phyloP scores from a whole-genome alignment of 257 asterid genomes.

The Cordia subcordata region DNA sequence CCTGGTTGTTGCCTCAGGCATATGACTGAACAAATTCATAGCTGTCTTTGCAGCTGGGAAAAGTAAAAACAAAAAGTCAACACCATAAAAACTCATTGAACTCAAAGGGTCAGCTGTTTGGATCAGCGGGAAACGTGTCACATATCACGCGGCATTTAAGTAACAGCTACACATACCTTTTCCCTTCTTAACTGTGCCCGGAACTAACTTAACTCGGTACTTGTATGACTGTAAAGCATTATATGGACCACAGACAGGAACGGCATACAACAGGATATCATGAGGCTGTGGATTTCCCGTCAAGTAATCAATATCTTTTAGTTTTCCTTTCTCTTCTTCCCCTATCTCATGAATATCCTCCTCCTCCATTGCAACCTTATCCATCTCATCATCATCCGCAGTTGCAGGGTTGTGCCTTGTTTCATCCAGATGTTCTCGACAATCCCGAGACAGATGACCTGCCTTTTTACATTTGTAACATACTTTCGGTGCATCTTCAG shows the following conservation, averaged over 20 bases:
- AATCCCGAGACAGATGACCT: constrained; percentile 86
- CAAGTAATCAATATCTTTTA: constrained; percentile 83
- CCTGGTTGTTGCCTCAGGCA: constrained; percentile 66
- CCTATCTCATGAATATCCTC: constrained; percentile 94
- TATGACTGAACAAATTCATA: constrained; percentile 75
- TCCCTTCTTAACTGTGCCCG: constrained; percentile 89
- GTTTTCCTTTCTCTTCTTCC: constrained; percentile 88
- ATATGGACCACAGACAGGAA: constrained; percentile 92
- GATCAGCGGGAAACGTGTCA: too few relatives aligned
- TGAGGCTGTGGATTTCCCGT: constrained; percentile 79
- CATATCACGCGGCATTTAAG: too few relatives aligned
- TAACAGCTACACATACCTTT: constrained; percentile 47
- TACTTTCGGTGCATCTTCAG: constrained; percentile 60
- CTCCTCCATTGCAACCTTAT: constrained; percentile 83
- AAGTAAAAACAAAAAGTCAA: neutral
- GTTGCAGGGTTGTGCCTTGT: constrained; percentile 22
- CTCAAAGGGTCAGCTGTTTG: neutral
- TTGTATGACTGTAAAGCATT: constrained; percentile 84
- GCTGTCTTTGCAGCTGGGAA: constrained; percentile 88
- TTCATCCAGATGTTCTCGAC: constrained; percentile 62
- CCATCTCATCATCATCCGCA: constrained; percentile 36
- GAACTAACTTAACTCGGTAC: constrained; percentile 89
- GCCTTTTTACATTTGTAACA: constrained; percentile 86
- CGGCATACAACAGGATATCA: constrained; percentile 79
- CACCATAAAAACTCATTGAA: neutral